Percentiles rank a stretch among this genome's conserved stretches.
Evolutionary conservation across 2,329 filamentous ascomycete species (phyloP).

Genomic region (Penicillium italicum): DNA sequence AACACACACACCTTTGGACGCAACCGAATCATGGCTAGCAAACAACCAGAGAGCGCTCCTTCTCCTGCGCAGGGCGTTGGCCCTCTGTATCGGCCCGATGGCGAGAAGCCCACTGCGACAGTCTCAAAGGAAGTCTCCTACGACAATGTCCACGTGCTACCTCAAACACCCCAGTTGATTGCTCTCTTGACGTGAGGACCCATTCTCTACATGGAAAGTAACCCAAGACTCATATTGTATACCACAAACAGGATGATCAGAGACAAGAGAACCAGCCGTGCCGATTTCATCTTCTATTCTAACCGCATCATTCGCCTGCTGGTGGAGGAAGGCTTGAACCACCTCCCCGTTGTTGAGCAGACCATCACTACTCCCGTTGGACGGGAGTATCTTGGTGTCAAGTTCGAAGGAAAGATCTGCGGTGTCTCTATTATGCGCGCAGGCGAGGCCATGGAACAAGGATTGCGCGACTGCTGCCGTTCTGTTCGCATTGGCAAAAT

Average conservation of each 20-base stretch:
- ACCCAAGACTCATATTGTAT: slow-evolving; percentile 8
- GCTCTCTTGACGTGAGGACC: slow-evolving; percentile 86
- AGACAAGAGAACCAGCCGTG: slow-evolving; percentile 81
- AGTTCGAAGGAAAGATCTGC: slow-evolving; percentile 97
- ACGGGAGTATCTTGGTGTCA: slow-evolving; percentile 80
- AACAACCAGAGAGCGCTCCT: slow-evolving; percentile 30
- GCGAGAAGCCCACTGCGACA: slow-evolving; percentile 79
- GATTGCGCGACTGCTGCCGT: slow-evolving; percentile 89
- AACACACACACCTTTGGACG: not conserved
- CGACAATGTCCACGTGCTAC: slow-evolving; percentile 83
- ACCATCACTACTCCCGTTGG: slow-evolving; percentile 89
- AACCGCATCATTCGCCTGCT: slow-evolving; percentile 96
- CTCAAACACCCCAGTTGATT: slow-evolving; percentile 94
- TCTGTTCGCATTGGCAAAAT: slow-evolving; percentile 99
- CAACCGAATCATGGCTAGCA: slow-evolving; percentile 24
- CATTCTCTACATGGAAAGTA: slow-evolving; percentile 2
- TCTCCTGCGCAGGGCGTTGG: slow-evolving; percentile 67
- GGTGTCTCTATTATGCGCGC: slow-evolving; percentile 98
- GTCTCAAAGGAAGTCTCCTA: slow-evolving; percentile 78
- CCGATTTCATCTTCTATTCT: slow-evolving; percentile 98
- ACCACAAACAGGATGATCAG: slow-evolving; percentile 74
- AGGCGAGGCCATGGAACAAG: slow-evolving; percentile 98
- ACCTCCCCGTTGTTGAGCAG: slow-evolving; percentile 85
- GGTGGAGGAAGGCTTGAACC: slow-evolving; percentile 95
- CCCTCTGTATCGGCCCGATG: slow-evolving; percentile 70